These are phyloP conservation scores for Diddensiella transvaalensis DNA, from an alignment of 805 yeast genomes.

Conservation along the genomic window DNA sequence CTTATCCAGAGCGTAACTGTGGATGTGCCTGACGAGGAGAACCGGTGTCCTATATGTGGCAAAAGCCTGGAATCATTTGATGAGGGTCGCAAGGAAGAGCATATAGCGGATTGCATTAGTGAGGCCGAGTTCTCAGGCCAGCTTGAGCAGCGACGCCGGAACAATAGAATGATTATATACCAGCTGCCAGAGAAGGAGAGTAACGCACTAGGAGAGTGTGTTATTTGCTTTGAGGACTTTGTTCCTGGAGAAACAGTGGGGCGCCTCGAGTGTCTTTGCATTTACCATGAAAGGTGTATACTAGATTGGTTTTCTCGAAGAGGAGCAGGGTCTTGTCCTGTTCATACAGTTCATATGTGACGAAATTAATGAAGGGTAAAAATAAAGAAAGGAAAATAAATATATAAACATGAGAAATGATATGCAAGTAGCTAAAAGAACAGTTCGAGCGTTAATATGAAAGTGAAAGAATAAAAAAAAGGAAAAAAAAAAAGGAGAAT, in stretches of 20 bases:
- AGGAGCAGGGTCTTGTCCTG: slow-evolving; percentile 84
- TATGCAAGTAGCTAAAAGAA: no score
- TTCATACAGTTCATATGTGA: slow-evolving; percentile 51
- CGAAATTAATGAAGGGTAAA: not conserved
- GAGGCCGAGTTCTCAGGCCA: slow-evolving; percentile 61
- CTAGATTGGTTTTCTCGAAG: slow-evolving; percentile 85
- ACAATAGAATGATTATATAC: slow-evolving; percentile 85
- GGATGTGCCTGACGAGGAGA: slow-evolving; percentile 27
- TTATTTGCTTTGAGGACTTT: slow-evolving; percentile 88
- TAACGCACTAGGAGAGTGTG: slow-evolving; percentile 64
- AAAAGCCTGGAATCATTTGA: slow-evolving; percentile 25
- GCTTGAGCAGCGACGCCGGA: slow-evolving; percentile 47
- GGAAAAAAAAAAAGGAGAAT: no score
- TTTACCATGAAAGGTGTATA: slow-evolving; percentile 88
- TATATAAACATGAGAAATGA: no score
- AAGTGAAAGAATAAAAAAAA: no score
- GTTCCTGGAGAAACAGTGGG: slow-evolving; percentile 86
- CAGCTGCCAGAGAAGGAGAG: slow-evolving; percentile 36
- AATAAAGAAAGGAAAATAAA: not conserved
- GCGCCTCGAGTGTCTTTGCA: slow-evolving; percentile 88
- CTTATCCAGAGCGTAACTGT: slow-evolving; percentile 20
- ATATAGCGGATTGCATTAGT: slow-evolving; percentile 65
- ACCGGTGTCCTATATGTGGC: slow-evolving; percentile 40
- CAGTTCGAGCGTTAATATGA: no score
- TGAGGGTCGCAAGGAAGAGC: slow-evolving; percentile 50